Evolutionary conservation across 345 rosid species (phyloP).

Genomic region (Heritiera littoralis): DNA sequence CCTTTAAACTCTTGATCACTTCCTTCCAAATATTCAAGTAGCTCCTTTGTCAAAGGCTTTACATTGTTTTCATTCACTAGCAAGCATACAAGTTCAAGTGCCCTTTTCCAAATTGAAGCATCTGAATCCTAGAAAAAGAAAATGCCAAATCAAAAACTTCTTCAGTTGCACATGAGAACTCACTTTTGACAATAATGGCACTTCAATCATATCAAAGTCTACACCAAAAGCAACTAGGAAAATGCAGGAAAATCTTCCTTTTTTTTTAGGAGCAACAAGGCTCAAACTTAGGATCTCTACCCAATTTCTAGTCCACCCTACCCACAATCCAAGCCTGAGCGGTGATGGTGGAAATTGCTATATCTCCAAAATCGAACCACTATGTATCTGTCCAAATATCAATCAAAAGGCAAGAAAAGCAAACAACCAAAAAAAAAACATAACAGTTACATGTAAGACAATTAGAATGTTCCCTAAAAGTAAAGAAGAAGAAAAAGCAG

Average conservation of each 20-base stretch:
- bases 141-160: slow-evolving; percentile 33
- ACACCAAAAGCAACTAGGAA: not conserved
- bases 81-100: slow-evolving; percentile 86
- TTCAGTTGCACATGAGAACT: slow-evolving; percentile 8
- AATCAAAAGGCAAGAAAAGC: slow-evolving; percentile 6
- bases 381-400: not conserved
- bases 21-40: slow-evolving; percentile 92
- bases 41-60: slow-evolving; percentile 84
- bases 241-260: not conserved
- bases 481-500: too few species aligned
- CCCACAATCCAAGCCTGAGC: not conserved
- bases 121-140: slow-evolving; percentile 79
- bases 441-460: not conserved
- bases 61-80: slow-evolving; percentile 91
- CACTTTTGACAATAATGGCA: slow-evolving; percentile 17
- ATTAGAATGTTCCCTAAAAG: not conserved
- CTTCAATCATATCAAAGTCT: not conserved
- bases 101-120: slow-evolving; percentile 97
- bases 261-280: not conserved
- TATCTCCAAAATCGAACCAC: not conserved
- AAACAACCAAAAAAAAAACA: not conserved
- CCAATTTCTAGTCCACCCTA: slow-evolving; percentile 10
- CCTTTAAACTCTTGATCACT: slow-evolving; percentile 97
- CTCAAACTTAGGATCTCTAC: slow-evolving; percentile 11
- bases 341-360: not conserved